Percentiles rank a stretch among this genome's conserved stretches.
Evolutionary conservation across 768 basidiomycete species (phyloP).

Genomic region (Ramaria sp.): DNA sequence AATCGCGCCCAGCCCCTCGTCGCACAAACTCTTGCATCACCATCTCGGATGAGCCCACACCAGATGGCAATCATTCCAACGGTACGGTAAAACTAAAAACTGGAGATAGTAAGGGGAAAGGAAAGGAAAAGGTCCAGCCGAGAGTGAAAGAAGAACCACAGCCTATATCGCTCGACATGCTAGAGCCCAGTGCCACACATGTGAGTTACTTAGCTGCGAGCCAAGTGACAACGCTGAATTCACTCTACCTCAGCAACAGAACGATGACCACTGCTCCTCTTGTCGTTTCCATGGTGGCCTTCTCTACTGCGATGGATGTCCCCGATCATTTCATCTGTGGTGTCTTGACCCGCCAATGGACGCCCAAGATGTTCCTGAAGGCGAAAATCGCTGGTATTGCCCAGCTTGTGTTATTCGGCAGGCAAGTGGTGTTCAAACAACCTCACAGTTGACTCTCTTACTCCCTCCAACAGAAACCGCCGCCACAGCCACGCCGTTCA

Average conservation of each 20-base stretch:
- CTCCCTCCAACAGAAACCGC: constrained; percentile 41
- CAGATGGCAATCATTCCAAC: background rate
- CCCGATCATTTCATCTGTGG: constrained; percentile 90
- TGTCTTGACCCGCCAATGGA: constrained; percentile 96
- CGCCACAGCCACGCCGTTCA: constrained; percentile 53
- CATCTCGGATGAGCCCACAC: constrained; percentile 16
- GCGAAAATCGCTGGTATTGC: constrained; percentile 65
- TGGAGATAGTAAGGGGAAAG: constrained; percentile 40
- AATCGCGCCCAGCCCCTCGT: constrained; percentile 43
- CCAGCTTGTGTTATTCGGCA: constrained; percentile 57
- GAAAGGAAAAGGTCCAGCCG: constrained; percentile 26
- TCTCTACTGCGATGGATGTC: constrained; percentile 96
- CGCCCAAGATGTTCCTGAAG: constrained; percentile 73
- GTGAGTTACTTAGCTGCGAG: constrained; percentile 5
- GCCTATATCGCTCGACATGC: constrained; percentile 21
- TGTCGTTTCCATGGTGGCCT: constrained; percentile 74
- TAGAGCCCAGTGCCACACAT: constrained; percentile 18
- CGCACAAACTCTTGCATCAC: constrained; percentile 54
- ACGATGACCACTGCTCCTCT: constrained; percentile 80
- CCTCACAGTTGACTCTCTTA: constrained; percentile 13
- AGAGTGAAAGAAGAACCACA: constrained; percentile 37
- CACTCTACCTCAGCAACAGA: constrained; percentile 27
- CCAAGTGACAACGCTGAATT: background rate
- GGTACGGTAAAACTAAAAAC: background rate
- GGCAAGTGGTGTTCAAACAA: constrained; percentile 31